phyloP scores from a whole-genome alignment of 2,329 filamentous ascomycete genomes.

The Colletotrichum australisinense region DNA sequence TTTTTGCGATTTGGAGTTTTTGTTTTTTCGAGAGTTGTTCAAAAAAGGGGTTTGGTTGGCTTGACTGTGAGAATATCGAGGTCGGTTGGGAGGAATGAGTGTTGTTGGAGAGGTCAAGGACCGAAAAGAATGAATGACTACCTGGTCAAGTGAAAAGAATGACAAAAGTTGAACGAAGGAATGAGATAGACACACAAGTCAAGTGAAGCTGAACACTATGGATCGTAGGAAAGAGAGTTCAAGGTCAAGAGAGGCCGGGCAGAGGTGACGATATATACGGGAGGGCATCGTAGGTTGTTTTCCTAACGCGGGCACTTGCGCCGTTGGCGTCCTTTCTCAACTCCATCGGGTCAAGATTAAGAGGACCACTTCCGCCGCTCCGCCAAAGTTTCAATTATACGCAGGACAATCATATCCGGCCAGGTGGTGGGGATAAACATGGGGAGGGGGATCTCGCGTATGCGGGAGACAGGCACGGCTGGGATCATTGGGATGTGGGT shows the following conservation, averaged over 20 bases:
- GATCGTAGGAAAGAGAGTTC: neutral
- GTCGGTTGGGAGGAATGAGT: conserved; percentile 21
- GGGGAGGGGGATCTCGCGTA: conserved; percentile 30
- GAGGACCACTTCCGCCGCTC: conserved; percentile 31
- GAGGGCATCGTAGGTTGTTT: conserved; percentile 11
- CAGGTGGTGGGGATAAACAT: conserved; percentile 21
- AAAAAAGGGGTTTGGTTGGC: neutral
- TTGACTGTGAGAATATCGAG: conserved; percentile 32
- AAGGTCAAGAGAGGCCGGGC: neutral
- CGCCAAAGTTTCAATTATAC: conserved; percentile 36
- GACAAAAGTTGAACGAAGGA: conserved; percentile 33
- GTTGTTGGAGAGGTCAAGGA: conserved; percentile 31
- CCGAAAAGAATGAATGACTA: conserved; percentile 34
- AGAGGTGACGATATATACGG: conserved; percentile 26
- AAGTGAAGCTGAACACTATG: conserved; percentile 36
- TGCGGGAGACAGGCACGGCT: conserved; percentile 28
- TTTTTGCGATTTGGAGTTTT: conserved; percentile 26
- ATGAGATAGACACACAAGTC: conserved; percentile 36
- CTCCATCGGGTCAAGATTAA: conserved; percentile 29
- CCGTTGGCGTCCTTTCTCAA: conserved; percentile 13
- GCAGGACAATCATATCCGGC: conserved; percentile 30
- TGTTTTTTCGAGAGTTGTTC: neutral
- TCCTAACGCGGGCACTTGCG: conserved; percentile 23
- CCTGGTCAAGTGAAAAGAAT: conserved; percentile 37
- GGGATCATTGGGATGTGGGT: conserved; percentile 24